Conservation (phyloP, 2,329 filamentous ascomycete genomes). For the Trichoderma asperellum region DNA sequence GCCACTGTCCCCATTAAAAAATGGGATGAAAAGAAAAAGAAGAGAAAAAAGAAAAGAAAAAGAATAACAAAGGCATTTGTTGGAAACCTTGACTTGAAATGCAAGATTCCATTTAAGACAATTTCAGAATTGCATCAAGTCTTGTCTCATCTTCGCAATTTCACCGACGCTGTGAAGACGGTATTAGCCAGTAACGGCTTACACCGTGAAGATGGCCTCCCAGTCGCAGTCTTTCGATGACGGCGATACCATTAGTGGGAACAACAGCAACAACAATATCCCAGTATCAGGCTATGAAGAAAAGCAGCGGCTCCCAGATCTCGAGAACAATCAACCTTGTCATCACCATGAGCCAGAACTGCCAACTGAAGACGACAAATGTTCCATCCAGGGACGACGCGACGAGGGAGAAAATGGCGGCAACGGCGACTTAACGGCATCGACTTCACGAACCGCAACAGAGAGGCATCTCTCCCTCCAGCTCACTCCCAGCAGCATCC, state of each 20-base stretch:
- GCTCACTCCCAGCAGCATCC: constrained; percentile 18
- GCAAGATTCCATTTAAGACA: background rate
- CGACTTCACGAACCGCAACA: background rate
- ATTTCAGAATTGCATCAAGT: background rate
- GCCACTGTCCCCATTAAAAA: background rate
- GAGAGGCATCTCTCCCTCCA: background rate
- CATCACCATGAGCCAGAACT: background rate
- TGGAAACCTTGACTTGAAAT: background rate
- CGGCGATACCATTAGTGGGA: background rate
- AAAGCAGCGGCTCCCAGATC: background rate
- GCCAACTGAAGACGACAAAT: background rate
- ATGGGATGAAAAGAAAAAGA: background rate
- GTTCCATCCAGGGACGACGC: background rate
- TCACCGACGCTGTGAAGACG: background rate
- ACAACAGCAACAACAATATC: background rate
- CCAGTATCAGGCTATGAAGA: background rate
- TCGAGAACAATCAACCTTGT: background rate
- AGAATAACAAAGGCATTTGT: background rate
- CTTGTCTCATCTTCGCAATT: background rate
- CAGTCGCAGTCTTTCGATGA: background rate
- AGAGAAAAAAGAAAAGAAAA: background rate
- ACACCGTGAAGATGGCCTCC: constrained; percentile 1
- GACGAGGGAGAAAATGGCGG: background rate
- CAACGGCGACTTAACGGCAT: background rate
- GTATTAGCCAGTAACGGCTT: background rate